Percentiles rank a stretch among this genome's conserved stretches.
phyloP scores from a whole-genome alignment of 2,329 filamentous ascomycete species.

The Rhynchosporium secalis region DNA sequence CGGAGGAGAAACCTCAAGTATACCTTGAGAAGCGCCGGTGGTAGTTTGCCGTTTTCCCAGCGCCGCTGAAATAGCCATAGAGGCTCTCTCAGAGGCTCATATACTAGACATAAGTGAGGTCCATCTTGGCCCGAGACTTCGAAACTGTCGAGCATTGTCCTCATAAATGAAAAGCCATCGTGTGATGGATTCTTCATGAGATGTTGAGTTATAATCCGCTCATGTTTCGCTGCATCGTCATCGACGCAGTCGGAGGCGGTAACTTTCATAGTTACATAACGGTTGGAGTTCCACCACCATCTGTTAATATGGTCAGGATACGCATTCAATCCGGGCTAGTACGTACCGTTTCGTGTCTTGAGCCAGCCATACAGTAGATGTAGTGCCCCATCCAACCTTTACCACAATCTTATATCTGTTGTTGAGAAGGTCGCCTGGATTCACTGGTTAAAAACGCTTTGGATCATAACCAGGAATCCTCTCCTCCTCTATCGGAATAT shows the following conservation, averaged over 20 bases:
- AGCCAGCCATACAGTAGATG: conserved; percentile 45
- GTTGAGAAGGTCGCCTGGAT: conserved; percentile 37
- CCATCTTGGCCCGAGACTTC: neutral
- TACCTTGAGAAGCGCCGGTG: conserved; percentile 16
- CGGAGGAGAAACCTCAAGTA: conserved; percentile 10
- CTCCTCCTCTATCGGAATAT: conserved; percentile 11
- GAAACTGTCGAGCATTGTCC: neutral
- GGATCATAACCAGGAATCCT: conserved; percentile 11
- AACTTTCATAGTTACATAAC: neutral
- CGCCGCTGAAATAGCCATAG: conserved; percentile 20
- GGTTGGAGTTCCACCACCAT: neutral
- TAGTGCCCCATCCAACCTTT: conserved; percentile 44
- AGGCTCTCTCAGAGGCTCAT: conserved; percentile 21
- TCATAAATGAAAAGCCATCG: neutral
- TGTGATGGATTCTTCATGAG: neutral
- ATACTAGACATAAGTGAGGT: neutral
- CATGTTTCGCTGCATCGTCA: neutral
- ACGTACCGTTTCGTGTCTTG: neutral
- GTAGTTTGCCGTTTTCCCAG: conserved; percentile 13
- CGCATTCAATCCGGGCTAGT: neutral
- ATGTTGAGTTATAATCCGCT: neutral
- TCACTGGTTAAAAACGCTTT: conserved; percentile 17
- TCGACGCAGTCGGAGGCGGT: neutral
- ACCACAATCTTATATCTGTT: conserved; percentile 41
- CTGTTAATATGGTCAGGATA: neutral